Evolutionary conservation across 192 early-diverging fungal species (phyloP), one percentile per base, ranked within the genome.

Genomic region (Backusella macrospora): DNA sequence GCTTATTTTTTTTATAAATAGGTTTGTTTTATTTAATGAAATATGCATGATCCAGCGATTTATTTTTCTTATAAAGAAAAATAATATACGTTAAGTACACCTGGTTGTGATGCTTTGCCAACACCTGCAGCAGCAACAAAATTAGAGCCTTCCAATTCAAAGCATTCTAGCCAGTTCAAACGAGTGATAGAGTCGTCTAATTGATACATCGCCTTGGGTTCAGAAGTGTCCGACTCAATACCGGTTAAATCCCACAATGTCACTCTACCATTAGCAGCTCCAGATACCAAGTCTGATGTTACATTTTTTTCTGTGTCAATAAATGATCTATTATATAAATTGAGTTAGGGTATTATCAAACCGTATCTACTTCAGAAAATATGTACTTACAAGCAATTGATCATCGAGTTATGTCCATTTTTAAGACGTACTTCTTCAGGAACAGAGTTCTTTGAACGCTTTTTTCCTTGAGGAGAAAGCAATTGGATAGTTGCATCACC

Each of bases 401-500:
- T 71, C 70, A 80, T 72, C 7, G 49, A 59, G 21, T 64, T 63
- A 69, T 80, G 78, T 4, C 70, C 73, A 64, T 80, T 62, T 38
- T 68, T 26, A 15, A 80, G 40, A 46, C 73, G 44, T 5, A 34
- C 37, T 2, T 67, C 44, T 26, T 16, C 45, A 29, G 67, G 52
- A n/a, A 15, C n/a, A 38, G 42, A 23, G 21, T 34, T 8, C 37
- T 69, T 64, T 21, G 38, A 16, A 12, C 44, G 37, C 18, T 76
- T 71, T n/a, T 64, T 73, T 12, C 52, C 52, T 16, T 62, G 8
- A 14, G 46, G 29, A 14, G 62, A 62, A 12, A 86, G 13, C 5
- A 86, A 68, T 40, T 86, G 81, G 12, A 87, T 63, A 12, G 78
- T 76, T 0, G 82, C 80, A 26, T 87, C 86, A 3, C 86, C 86